Evolutionary conservation across 768 basidiomycete genomes (phyloP).

Genomic region (Termitomyces sp.): DNA sequence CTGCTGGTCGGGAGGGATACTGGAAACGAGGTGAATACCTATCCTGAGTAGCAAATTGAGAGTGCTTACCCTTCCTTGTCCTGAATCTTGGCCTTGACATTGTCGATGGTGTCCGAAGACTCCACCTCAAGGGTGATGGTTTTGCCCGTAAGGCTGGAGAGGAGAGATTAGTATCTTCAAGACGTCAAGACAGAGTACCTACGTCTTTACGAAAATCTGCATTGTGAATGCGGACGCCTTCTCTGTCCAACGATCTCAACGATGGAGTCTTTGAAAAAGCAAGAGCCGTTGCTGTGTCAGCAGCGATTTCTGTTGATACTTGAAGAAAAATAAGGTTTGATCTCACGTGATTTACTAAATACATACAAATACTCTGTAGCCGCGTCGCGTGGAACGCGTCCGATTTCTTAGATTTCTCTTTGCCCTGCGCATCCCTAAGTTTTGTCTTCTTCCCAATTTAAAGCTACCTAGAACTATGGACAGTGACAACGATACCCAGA

Average conservation of each 20-base stretch:
- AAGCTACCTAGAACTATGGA: slow-evolving; percentile 37
- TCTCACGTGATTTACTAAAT: slow-evolving; percentile 5
- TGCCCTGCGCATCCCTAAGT: background rate
- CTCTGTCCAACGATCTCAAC: slow-evolving; percentile 88
- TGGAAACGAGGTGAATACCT: slow-evolving; percentile 22
- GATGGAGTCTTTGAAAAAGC: slow-evolving; percentile 95
- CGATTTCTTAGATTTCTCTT: background rate
- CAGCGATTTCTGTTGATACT: slow-evolving; percentile 18
- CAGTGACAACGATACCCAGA: slow-evolving; percentile 53
- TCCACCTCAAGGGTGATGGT: slow-evolving; percentile 98
- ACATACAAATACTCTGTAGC: slow-evolving; percentile 5
- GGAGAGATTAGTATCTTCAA: background rate
- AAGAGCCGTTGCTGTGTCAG: slow-evolving; percentile 41
- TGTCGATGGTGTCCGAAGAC: slow-evolving; percentile 96
- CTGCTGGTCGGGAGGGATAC: slow-evolving; percentile 93
- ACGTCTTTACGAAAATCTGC: slow-evolving; percentile 99
- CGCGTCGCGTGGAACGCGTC: slow-evolving; percentile 17
- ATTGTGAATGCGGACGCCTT: slow-evolving; percentile 73
- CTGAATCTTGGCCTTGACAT: slow-evolving; percentile 97
- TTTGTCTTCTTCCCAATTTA: background rate
- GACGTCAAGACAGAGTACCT: slow-evolving; percentile 26
- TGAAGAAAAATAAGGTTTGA: slow-evolving; percentile 15
- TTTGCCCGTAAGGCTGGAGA: slow-evolving; percentile 90
- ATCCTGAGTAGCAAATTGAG: background rate
- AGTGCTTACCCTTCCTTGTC: slow-evolving; percentile 88